Evolutionary conservation across 2,329 filamentous ascomycete species (phyloP).

Genomic region (Chrysosporium queenslandicum): DNA sequence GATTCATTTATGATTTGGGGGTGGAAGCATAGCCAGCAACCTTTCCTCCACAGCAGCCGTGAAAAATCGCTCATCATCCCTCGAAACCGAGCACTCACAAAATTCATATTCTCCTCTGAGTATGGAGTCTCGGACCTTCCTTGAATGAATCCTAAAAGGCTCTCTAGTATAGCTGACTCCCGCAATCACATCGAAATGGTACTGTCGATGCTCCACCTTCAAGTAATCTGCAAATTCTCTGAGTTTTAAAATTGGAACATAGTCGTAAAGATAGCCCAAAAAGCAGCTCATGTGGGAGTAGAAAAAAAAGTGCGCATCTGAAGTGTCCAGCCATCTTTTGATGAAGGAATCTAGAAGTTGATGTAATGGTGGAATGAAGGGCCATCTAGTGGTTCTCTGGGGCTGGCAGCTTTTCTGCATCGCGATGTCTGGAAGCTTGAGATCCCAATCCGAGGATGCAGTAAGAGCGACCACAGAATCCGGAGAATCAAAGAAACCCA

Average conservation of each 20-base stretch:
- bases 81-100: slow-evolving; percentile 15
- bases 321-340: slow-evolving; percentile 18
- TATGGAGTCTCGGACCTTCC: slow-evolving; percentile 15
- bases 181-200: slow-evolving; percentile 18
- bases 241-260: slow-evolving; percentile 17
- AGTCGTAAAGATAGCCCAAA: slow-evolving; percentile 17
- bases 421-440: slow-evolving; percentile 16
- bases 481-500: slow-evolving; percentile 14
- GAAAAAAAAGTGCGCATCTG: slow-evolving; percentile 11
- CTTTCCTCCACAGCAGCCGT: slow-evolving; percentile 14
- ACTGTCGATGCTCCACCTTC: slow-evolving; percentile 18
- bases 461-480: slow-evolving; percentile 18
- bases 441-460: slow-evolving; percentile 17
- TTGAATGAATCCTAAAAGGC: slow-evolving; percentile 19
- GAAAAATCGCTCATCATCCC: slow-evolving; percentile 15
- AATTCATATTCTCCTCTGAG: slow-evolving; percentile 15
- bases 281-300: slow-evolving; percentile 13
- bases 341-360: slow-evolving; percentile 19
- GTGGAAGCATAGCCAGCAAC: slow-evolving; percentile 14
- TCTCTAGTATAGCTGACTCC: slow-evolving; percentile 22
- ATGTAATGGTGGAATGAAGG: slow-evolving; percentile 15
- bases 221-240: slow-evolving; percentile 17
- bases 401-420: slow-evolving; percentile 11
- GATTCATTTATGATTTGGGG: slow-evolving; percentile 10
- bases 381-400: slow-evolving; percentile 12